Percentiles rank a stretch among this genome's conserved stretches.
phyloP scores from a whole-genome alignment of 169 alveolate species.

The Blepharisma undulans region DNA sequence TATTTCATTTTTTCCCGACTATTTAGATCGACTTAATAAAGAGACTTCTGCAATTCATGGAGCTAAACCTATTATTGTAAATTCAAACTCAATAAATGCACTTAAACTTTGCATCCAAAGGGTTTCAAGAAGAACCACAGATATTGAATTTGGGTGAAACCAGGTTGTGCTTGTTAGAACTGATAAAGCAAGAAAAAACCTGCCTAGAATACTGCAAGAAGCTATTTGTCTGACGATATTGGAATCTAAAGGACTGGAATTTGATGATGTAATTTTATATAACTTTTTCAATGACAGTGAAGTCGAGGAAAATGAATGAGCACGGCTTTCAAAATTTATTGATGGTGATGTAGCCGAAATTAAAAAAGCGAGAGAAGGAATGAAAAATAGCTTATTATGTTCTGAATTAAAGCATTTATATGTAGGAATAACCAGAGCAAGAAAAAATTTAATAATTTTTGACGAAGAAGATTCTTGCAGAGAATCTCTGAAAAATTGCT shows the following conservation, averaged over 20 bases:
- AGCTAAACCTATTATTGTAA: slow-evolving; percentile 61
- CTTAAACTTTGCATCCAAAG: not conserved
- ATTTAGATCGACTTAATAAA: slow-evolving; percentile 70
- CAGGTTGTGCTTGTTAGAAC: slow-evolving; percentile 80
- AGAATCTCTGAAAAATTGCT: not conserved
- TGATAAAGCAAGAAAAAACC: slow-evolving; percentile 57
- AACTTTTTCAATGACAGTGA: slow-evolving; percentile 75
- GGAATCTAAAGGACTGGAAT: slow-evolving; percentile 88
- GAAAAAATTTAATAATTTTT: slow-evolving; percentile 77
- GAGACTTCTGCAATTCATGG: slow-evolving; percentile 59
- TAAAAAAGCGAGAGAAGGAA: slow-evolving; percentile 64
- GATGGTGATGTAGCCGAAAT: slow-evolving; percentile 26
- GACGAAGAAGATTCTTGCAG: slow-evolving; percentile 82
- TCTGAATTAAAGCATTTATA: slow-evolving; percentile 82
- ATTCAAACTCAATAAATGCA: not conserved
- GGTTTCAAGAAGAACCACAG: not conserved
- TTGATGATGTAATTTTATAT: slow-evolving; percentile 81
- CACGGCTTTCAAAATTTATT: not conserved
- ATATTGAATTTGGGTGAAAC: slow-evolving; percentile 80
- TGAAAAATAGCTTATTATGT: slow-evolving; percentile 44
- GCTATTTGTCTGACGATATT: slow-evolving; percentile 78
- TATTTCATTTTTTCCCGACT: slow-evolving; percentile 71
- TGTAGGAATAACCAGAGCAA: slow-evolving; percentile 89
- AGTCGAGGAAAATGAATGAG: slow-evolving; percentile 42
- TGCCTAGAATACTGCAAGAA: slow-evolving; percentile 67